These are phyloP conservation scores for Larix kaempferi DNA, from an alignment of 75 land plant genomes.

Conservation along the genomic window DNA sequence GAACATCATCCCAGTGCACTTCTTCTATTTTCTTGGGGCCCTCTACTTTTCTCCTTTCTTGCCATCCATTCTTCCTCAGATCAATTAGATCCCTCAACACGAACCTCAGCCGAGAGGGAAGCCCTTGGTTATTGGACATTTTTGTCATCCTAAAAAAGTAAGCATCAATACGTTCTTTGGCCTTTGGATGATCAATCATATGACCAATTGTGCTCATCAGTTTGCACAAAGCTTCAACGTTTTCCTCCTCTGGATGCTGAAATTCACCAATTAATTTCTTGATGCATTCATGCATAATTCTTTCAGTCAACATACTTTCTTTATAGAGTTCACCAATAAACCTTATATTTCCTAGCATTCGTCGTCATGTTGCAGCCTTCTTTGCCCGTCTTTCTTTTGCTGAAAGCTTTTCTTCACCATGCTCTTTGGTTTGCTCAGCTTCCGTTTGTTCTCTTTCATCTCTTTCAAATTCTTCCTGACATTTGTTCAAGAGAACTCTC, in stretches of 20 bases:
- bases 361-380: conserved; percentile 62
- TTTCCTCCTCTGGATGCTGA: conserved; percentile 78
- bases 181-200: conserved; percentile 82
- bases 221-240: conserved; percentile 95
- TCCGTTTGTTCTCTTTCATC: conserved; percentile 85
- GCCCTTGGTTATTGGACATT: conserved; percentile 60
- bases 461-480: conserved; percentile 96
- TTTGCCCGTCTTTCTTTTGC: conserved; percentile 72
- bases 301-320: conserved; percentile 91
- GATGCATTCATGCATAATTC: conserved; percentile 98
- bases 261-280: conserved; percentile 74
- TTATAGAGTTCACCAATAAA: conserved; percentile 96
- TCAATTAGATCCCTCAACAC: conserved; percentile 90
- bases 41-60: conserved; percentile 90
- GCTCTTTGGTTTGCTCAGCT: conserved; percentile 66
- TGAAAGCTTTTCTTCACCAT: conserved; percentile 59
- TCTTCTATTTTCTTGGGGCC: conserved; percentile 98
- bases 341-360: conserved; percentile 97
- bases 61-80: conserved; percentile 89
- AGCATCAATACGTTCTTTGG: conserved; percentile 81
- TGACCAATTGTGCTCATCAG: conserved; percentile 96
- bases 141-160: conserved; percentile 68
- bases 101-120: conserved; percentile 84
- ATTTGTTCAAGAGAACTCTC: conserved; percentile 86
- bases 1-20: conserved; percentile 88